Evolutionary conservation across 306 rosid species (phyloP), one percentile per base, ranked within the genome.

Genomic region (Prunus mongolica): DNA sequence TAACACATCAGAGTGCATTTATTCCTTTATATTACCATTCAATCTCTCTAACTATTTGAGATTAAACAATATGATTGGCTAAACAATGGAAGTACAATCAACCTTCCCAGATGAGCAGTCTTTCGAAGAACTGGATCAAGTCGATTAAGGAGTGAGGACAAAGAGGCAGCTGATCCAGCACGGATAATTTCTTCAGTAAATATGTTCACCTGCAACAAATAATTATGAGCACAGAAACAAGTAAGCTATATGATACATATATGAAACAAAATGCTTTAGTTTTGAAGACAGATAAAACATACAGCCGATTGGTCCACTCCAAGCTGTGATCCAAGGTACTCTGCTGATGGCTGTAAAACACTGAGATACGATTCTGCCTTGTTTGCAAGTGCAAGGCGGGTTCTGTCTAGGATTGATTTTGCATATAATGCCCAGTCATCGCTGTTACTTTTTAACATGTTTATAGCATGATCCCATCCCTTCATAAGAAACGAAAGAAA

Each of bases 121-220:
- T 91, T 87, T 67, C 99, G 89, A 81, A 95, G 97, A 74, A 90
- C 91, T 5, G 97, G 97, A 85, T 95, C 99, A 62, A 92, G 92
- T 78, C 93, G 85, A 83, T 92, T 95, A 61, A 95, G 89, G 62
- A 95, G 97, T 76, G 92, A 64, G 71, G 99, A 95, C 82, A 95
- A 86, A 58, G 97, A 87, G 76, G 99, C 96, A 66, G 99, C 99
- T 79, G 99, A 90, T 75, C 99, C 99, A 74, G 97, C 89, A 76
- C 99, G 97, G 65, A 95, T 92, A 74, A 95, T 85, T 89, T 95
- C 99, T 89, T 95, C 99, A 25, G 97, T 95, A 83, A 95, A 95
- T 89, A 95, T 92, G 78, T 86, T 89, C 74, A 92, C 93, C 99
- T 95, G 87, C 72, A 83, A 83, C 78, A 84, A 63, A 78, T 58